Base-by-base conservation (phyloP, 163 green algal species). In the Scenedesmus sp. region DNA sequence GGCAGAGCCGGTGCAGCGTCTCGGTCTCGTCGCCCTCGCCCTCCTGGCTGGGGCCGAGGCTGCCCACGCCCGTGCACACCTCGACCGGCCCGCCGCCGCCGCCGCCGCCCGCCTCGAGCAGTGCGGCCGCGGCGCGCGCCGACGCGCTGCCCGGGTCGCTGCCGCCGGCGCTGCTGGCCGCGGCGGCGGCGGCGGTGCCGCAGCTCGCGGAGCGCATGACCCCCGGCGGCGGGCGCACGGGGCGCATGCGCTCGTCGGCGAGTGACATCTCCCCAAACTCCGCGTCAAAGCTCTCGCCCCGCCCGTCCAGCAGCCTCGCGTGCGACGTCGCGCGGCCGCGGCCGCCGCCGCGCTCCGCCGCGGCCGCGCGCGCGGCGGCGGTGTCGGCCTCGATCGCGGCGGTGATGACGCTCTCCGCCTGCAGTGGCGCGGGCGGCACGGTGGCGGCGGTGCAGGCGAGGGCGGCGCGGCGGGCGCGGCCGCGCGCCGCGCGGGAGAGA, bases 1-100 rank as follows among this genome's bases (percentile, higher is more conserved):
- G 88, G 71, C 86, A 91, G 29, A 92, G 78, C 13, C 88, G 82
- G 83, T 97, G 92, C 45, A 94, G 84, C 9, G 84, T 87, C 71
- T 89, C 82, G 20, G 50, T 39, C 63, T 82, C 75, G 28, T 65
- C 65, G 42, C 62, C 47, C 70, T 60, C 56, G 14, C 54, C 33
- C 29, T 74, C 51, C 11, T 48, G 29, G 7, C 62, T n/a, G n/a
- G n/a, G 29, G 5, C 62, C 26, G n/a, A 51, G 39, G 13, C 53
- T 81, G 62, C 53, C 63, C 53, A 53, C 63, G 47, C 65, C 44
- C n/a, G n/a, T n/a, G n/a, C n/a, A n/a, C n/a, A n/a, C n/a, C n/a
- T n/a, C n/a, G n/a, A n/a, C n/a, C 47, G 31, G 24, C 80, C 26
- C 91, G 84, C 58, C 80, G 79, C 5, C 63, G 69, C 48, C 51